Conservation (phyloP, 2,329 filamentous ascomycete genomes). For the Aspergillus viridinutans region DNA sequence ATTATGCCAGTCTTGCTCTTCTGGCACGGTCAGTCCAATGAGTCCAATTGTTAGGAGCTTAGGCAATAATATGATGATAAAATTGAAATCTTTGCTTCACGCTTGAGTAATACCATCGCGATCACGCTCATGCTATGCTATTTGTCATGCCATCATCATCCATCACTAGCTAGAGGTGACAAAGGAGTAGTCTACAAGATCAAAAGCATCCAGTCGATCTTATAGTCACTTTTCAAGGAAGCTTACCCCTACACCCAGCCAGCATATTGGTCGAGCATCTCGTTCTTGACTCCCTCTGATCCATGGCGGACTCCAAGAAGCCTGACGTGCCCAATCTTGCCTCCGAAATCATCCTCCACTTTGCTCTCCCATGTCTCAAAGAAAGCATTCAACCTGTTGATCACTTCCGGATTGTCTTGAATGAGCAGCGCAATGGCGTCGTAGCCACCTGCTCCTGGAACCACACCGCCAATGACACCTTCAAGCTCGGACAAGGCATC, state of each 20-base stretch:
- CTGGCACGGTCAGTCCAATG: not conserved
- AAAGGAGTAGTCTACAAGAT: not conserved
- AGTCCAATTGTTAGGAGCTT: not conserved
- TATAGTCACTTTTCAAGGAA: not conserved
- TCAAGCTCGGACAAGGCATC: slow-evolving; percentile 68
- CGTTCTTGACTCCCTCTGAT: slow-evolving; percentile 43
- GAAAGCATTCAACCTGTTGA: slow-evolving; percentile 57
- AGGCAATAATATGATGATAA: not conserved
- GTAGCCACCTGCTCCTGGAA: slow-evolving; percentile 89
- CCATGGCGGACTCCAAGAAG: slow-evolving; percentile 44
- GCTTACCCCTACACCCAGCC: slow-evolving; percentile 30
- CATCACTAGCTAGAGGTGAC: not conserved
- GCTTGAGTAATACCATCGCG: not conserved
- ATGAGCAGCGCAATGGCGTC: slow-evolving; percentile 83
- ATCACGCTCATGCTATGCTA: not conserved
- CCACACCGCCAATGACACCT: slow-evolving; percentile 85
- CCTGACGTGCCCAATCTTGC: slow-evolving; percentile 43
- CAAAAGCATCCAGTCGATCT: not conserved
- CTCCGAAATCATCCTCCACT: slow-evolving; percentile 42
- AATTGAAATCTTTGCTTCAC: not conserved
- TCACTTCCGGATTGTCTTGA: slow-evolving; percentile 64
- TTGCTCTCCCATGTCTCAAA: slow-evolving; percentile 61
- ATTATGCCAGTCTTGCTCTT: not conserved
- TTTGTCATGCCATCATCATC: not conserved
- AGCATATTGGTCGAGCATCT: slow-evolving; percentile 35